Percentiles rank a stretch among this genome's conserved stretches.
Conservation (phyloP, 441 rosid genomes). For the Corymbia citriodora region DNA sequence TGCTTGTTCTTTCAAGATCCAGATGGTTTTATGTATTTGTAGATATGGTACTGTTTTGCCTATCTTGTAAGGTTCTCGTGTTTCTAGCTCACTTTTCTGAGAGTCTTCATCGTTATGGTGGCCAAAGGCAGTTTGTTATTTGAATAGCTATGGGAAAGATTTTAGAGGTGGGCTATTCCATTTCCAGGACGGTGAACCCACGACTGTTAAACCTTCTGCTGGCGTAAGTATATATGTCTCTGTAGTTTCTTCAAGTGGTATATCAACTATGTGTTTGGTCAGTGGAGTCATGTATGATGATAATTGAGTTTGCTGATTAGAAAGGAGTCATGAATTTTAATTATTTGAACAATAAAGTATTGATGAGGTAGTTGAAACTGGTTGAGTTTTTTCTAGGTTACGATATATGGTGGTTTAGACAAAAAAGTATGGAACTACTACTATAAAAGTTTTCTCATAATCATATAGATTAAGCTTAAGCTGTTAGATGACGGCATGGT, state of each 20-base stretch:
- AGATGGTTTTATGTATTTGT: background rate
- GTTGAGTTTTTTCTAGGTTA: background rate
- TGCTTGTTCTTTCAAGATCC: background rate
- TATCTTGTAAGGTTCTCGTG: background rate
- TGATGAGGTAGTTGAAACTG: background rate
- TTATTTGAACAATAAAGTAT: background rate
- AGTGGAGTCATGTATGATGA: background rate
- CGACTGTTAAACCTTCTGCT: conserved; percentile 43
- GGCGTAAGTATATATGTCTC: conserved; percentile 50
- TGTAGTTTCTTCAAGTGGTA: background rate
- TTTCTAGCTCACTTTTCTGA: background rate
- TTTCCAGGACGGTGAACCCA: conserved; percentile 76
- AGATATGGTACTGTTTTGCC: background rate
- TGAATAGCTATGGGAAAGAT: conserved; percentile 59
- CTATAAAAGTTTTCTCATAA: background rate
- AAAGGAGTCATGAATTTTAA: background rate
- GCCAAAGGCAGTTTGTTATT: conserved; percentile 86
- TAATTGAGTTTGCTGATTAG: background rate
- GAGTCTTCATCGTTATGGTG: conserved; percentile 1
- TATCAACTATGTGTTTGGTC: background rate
- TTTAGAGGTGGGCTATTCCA: conserved; percentile 85
- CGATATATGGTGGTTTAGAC: background rate
- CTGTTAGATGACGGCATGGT: too few species aligned
- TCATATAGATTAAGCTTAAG: background rate
- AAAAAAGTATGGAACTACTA: background rate